phyloP scores from a whole-genome alignment of 805 yeast species.

The Barnettozyma botsteinii region DNA sequence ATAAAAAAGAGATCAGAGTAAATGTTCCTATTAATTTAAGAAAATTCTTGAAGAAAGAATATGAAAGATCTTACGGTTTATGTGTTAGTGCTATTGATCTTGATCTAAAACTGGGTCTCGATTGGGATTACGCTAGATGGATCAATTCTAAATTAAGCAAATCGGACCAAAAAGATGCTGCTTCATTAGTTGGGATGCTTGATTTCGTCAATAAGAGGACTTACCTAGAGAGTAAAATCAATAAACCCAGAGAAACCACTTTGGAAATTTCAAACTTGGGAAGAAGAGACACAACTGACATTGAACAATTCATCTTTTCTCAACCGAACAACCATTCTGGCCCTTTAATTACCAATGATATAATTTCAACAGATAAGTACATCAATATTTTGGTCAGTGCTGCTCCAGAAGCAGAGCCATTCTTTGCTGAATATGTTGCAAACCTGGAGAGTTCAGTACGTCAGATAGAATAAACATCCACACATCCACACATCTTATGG shows the following conservation, averaged over 20 bases:
- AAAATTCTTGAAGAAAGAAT: neutral
- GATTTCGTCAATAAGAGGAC: neutral
- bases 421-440: neutral
- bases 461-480: too few species aligned
- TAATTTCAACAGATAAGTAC: slow-evolving; percentile 2
- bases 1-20: neutral
- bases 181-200: slow-evolving; percentile 9
- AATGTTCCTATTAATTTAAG: slow-evolving; percentile 10
- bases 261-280: slow-evolving; percentile 11
- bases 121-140: slow-evolving; percentile 9
- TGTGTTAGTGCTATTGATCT: slow-evolving; percentile 2
- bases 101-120: neutral
- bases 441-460: neutral
- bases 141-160: neutral
- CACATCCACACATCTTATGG: neutral
- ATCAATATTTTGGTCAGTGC: slow-evolving; percentile 3
- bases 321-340: slow-evolving; percentile 11
- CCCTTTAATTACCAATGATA: slow-evolving; percentile 6
- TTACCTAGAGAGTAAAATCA: neutral
- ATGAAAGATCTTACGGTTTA: slow-evolving; percentile 4
- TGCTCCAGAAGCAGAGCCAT: neutral
- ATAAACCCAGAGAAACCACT: slow-evolving; percentile 1
- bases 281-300: neutral
- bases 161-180: neutral
- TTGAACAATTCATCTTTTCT: slow-evolving; percentile 6